phyloP scores from a whole-genome alignment of 2,329 filamentous ascomycete species.

The Exserohilum turcica region DNA sequence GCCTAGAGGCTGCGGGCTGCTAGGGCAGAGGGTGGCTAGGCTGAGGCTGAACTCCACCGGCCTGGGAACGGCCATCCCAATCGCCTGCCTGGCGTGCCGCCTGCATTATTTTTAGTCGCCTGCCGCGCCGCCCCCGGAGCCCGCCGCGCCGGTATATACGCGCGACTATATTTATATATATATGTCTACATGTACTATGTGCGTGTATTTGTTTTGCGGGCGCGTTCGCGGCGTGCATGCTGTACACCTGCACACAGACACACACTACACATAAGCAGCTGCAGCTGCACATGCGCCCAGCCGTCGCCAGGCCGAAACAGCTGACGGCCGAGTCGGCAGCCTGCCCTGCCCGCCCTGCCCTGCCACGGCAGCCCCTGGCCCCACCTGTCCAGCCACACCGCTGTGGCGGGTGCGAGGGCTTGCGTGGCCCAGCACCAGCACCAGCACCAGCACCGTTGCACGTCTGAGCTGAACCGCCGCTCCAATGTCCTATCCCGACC shows the following conservation, averaged over 20 bases:
- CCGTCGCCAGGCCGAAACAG: conserved; percentile 8
- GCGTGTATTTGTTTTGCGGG: too few relatives aligned
- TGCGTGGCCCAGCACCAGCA: too few relatives aligned
- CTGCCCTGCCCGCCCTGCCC: not conserved
- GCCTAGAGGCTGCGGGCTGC: not conserved
- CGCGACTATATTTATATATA: too few relatives aligned
- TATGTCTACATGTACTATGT: too few relatives aligned
- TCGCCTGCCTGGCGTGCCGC: not conserved
- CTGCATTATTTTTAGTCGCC: conserved; percentile 21
- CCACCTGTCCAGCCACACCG: conserved; percentile 11
- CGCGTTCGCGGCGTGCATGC: too few relatives aligned
- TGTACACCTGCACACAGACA: too few relatives aligned
- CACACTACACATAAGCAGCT: too few relatives aligned
- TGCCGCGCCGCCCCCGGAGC: conserved; percentile 1
- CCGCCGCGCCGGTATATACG: too few relatives aligned
- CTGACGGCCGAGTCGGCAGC: conserved; percentile 11
- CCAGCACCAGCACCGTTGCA: too few relatives aligned
- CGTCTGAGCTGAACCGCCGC: too few relatives aligned
- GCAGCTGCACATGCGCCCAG: not conserved
- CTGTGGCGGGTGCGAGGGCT: not conserved
- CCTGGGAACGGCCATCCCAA: conserved; percentile 3
- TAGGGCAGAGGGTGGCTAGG: conserved; percentile 5
- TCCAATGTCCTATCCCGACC: conserved; percentile 57
- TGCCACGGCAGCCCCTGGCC: conserved; percentile 6
- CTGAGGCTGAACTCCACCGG: conserved; percentile 17